Base-by-base conservation (phyloP, 352 stramenopile genomes). In the Phytophthora megakarya region DNA sequence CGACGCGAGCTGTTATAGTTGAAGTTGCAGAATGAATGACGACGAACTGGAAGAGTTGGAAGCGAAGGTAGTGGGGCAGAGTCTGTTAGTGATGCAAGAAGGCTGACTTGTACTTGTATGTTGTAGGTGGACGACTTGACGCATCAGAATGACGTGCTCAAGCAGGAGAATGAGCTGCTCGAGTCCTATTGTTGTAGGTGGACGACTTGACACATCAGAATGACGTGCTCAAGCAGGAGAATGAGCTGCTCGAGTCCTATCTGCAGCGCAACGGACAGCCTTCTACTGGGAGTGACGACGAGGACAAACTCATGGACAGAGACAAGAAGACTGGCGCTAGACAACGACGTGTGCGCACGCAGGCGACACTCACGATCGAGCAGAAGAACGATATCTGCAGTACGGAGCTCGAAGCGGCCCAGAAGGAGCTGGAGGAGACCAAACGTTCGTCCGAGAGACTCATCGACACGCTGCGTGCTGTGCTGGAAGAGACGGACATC, bases 401-500 rank as follows among this genome's bases (percentile, higher is more conserved):
- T 53, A 76, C 81, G 18, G 90, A 98, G 66, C 85, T 96, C 18
- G 92, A 97, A 48, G 78, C 88, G 8, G 77, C 89, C 21, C 82
- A 92, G 65, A 97, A 97, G 61, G 84, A 97, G 52, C 72, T 96
- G 3, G 89, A 98, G 61, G 87, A 95, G 72, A 95, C 89, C 40
- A 96, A 95, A 61, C 75, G 81, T 48, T 96, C 88, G 42, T 96
- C 84, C 22, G 92, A 97, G 64, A 86, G 96, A 43, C 78, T 98
- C n/a, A 96, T 98, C 38, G 94, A 98, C 72, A 98, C 92, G 22
- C 74, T 98, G 18, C 87, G 86, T 5, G 91, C 92, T 0, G 91
- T 98, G 32, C 73, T 98, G 11, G 92, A 98, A 52, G 92, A 98
- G 73, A 97, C 93, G 13, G 92, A 98, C 51, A 95, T 98, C 25